Evolutionary conservation across 371 early-diverging fungal genomes (phyloP).

Genomic region (Apophysomyces elegans): DNA sequence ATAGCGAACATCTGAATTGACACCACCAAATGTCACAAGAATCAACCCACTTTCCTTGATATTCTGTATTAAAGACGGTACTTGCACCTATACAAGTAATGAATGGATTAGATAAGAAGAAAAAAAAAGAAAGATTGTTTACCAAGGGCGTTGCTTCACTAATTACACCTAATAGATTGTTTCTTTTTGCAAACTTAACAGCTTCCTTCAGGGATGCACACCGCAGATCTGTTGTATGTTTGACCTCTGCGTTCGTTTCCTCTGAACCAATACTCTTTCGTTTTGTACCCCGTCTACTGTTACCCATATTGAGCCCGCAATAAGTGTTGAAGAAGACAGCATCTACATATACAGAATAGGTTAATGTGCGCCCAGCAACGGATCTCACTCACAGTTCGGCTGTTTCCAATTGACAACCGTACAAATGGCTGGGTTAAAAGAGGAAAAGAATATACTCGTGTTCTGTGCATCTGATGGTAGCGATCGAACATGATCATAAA

Average conservation of each 20-base stretch:
- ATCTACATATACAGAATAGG: conserved; percentile 42
- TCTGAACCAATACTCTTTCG: conserved; percentile 26
- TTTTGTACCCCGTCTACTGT: conserved; percentile 43
- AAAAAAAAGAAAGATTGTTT: conserved; percentile 23
- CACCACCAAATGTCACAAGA: conserved; percentile 82
- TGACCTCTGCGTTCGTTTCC: conserved; percentile 24
- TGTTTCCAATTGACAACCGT: conserved; percentile 97
- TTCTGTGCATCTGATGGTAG: conserved; percentile 37
- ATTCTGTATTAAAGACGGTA: conserved; percentile 84
- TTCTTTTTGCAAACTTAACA: conserved; percentile 71
- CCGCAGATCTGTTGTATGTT: conserved; percentile 42
- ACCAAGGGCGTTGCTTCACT: conserved; percentile 87
- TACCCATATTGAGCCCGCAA: conserved; percentile 69
- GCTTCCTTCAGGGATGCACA: conserved; percentile 71
- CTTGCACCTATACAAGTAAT: conserved; percentile 68
- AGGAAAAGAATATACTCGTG: conserved; percentile 73
- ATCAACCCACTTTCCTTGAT: conserved; percentile 92
- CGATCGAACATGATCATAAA: conserved; percentile 69
- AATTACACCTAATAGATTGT: conserved; percentile 87
- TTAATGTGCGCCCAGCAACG: not conserved
- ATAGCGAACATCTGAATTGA: conserved; percentile 64
- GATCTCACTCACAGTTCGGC: conserved; percentile 79
- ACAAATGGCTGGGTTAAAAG: conserved; percentile 90
- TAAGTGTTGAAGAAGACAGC: conserved; percentile 87
- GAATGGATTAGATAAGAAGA: not conserved